Conservation (phyloP, 1,284 basidiomycete species). For the Ceratobasidium sp. region DNA sequence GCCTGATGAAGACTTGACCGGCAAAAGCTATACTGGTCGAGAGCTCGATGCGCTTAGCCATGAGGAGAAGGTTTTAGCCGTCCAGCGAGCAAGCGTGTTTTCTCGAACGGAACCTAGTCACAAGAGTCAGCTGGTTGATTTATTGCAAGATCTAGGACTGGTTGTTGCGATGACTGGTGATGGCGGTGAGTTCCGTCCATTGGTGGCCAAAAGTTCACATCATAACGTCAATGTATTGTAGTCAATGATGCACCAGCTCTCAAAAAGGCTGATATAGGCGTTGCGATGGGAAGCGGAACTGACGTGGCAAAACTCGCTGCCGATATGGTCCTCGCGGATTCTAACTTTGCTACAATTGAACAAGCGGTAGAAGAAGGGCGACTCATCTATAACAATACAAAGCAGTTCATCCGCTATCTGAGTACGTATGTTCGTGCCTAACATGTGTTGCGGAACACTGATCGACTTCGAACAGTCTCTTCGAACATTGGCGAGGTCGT, state of each 20-base stretch:
- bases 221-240: conserved; percentile 43
- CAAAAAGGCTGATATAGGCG: conserved; percentile 97
- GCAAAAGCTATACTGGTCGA: conserved; percentile 93
- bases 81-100: conserved; percentile 88
- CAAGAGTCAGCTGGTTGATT: conserved; percentile 93
- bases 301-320: conserved; percentile 98
- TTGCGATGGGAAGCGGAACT: conserved; percentile 98
- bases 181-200: conserved; percentile 14
- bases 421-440: conserved; percentile 58
- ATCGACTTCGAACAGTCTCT: conserved; percentile 72
- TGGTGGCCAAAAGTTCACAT: not conserved
- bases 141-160: conserved; percentile 89
- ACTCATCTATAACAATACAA: conserved; percentile 98
- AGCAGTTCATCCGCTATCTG: conserved; percentile 94
- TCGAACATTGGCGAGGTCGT: conserved; percentile 99
- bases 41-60: conserved; percentile 86
- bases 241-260: conserved; percentile 98
- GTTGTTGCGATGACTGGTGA: conserved; percentile 88
- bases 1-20: conserved; percentile 79
- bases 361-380: conserved; percentile 96
- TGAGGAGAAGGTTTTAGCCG: conserved; percentile 83
- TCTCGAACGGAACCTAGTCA: conserved; percentile 94
- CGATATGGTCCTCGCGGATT: conserved; percentile 93
- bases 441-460: not conserved
- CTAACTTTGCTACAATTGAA: conserved; percentile 92